Base-by-base conservation (phyloP, 345 rosid species). In the Noccaea bulbosa region DNA sequence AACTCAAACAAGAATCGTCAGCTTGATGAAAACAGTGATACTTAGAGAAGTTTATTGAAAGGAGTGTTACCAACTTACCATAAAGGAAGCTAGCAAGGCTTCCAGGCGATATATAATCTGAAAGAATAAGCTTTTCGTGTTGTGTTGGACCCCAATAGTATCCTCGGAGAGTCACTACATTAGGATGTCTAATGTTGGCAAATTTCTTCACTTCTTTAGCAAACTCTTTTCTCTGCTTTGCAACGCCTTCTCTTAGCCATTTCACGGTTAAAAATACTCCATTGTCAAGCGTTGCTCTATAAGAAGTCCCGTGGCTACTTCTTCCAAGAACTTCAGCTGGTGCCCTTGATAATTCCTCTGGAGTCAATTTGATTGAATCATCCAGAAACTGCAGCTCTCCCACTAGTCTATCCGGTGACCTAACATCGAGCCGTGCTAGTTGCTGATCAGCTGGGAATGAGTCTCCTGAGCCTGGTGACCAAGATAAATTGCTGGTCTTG, bases 91-190 rank as follows among this genome's bases (percentile, higher is more conserved):
- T 85, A 32, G 97, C 91, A 14, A 94, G 99, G 79, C 96, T 94
- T 80, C 99, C 99, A 46, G 97, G 95, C 3, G 95, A 84, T 65
- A 94, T 83, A 49, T 81, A 91, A 80, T 94, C 99, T 0, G 96
- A 94, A 67, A 94, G 92, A 81, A 94, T 91, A 72, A 94, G 96
- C 84, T 94, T 94, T 80, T 94, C 99, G 52, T 94, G 99, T 78
- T 88, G 97, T 12, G 96, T 91, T 4, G 97, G 99, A 15, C 99
- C 99, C 99, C 99, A 94, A 50, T 94, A 94, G 84, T 94, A 94
- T 10, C 99, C 99, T 78, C 90, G 77, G 75, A 94, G 83, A 39
- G 95, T 91, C 46, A 91, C 99, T 24, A 94, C 99, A 76, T 94
- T 94, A 24, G 99, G 99, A 79, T 94, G 97, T 69, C 99, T 81